A percentile compares a stretch with the other conserved stretches of the same genome.
Conservation (phyloP, 2,329 filamentous ascomycete genomes). For the Microdochium bolleyi region DNA sequence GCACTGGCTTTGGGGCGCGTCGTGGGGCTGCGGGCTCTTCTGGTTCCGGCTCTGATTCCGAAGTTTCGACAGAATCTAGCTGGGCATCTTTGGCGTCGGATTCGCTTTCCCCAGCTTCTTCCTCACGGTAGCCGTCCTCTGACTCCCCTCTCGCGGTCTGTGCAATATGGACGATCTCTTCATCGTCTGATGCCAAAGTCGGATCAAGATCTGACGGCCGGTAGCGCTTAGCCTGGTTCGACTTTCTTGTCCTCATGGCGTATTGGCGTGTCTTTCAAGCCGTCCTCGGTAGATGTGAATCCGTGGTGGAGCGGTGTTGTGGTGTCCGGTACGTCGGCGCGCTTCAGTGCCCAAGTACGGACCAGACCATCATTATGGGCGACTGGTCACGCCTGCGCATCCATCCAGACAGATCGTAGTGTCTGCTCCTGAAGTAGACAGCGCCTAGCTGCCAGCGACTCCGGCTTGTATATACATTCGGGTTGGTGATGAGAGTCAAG, state of each 20-base stretch:
- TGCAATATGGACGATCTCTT: slow-evolving; percentile 5
- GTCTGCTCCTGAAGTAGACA: no score
- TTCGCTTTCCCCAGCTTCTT: slow-evolving; percentile 4
- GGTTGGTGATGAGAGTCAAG: no score
- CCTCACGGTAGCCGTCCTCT: slow-evolving; percentile 6
- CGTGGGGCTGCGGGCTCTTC: slow-evolving; percentile 3
- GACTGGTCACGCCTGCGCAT: no score
- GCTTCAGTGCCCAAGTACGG: no score
- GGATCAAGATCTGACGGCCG: slow-evolving; percentile 9
- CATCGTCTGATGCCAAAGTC: slow-evolving; percentile 12
- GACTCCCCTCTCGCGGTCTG: slow-evolving; percentile 2
- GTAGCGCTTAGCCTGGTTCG: slow-evolving; percentile 17
- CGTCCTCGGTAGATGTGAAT: neutral
- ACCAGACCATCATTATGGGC: no score
- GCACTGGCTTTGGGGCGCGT: slow-evolving; percentile 7
- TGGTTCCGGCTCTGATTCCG: neutral
- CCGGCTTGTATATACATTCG: no score
- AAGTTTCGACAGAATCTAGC: neutral
- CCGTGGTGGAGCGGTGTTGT: neutral
- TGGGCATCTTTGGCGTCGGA: neutral
- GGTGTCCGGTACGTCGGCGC: neutral
- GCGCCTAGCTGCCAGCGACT: no score
- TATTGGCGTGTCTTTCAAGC: neutral
- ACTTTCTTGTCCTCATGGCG: slow-evolving; percentile 19
- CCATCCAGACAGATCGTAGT: no score